These are phyloP conservation scores for Rhynchosporium agropyri DNA, from an alignment of 2,329 filamentous ascomycete genomes.

Conservation along the genomic window DNA sequence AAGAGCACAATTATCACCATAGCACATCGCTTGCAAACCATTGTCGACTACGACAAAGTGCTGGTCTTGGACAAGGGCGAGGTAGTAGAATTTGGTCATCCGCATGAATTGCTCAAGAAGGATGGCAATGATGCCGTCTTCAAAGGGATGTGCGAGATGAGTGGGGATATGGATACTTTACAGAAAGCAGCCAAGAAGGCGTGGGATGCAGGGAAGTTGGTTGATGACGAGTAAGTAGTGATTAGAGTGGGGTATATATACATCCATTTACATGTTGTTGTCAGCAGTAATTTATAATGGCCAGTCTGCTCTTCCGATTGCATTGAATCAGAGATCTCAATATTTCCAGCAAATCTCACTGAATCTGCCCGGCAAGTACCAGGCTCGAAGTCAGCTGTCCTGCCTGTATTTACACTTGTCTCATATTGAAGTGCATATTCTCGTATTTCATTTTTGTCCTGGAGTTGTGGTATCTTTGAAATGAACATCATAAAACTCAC, in stretches of 20 bases:
- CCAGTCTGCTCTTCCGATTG: not conserved
- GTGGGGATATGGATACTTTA: slow-evolving; percentile 62
- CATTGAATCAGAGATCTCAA: not conserved
- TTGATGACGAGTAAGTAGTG: slow-evolving; percentile 42
- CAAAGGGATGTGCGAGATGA: slow-evolving; percentile 69
- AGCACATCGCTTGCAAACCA: slow-evolving; percentile 91
- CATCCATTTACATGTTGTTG: not conserved
- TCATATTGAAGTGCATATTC: too few relatives aligned
- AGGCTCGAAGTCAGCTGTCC: not conserved
- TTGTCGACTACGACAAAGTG: slow-evolving; percentile 98
- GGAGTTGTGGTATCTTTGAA: too few relatives aligned
- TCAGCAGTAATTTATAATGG: slow-evolving; percentile 2
- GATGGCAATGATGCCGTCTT: slow-evolving; percentile 57
- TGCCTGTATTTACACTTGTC: not conserved
- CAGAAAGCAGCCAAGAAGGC: slow-evolving; percentile 55
- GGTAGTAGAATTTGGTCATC: slow-evolving; percentile 89
- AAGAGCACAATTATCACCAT: slow-evolving; percentile 95
- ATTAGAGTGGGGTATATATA: not conserved
- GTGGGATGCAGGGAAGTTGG: slow-evolving; percentile 46
- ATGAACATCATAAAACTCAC: too few relatives aligned
- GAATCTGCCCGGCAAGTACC: slow-evolving; percentile 11
- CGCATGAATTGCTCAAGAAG: slow-evolving; percentile 76
- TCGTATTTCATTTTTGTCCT: too few relatives aligned
- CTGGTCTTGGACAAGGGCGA: slow-evolving; percentile 87
- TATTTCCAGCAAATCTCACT: slow-evolving; percentile 2